Evolutionary conservation across 176 grass and related monocot species (phyloP).

Genomic region (Zoysia japonica): DNA sequence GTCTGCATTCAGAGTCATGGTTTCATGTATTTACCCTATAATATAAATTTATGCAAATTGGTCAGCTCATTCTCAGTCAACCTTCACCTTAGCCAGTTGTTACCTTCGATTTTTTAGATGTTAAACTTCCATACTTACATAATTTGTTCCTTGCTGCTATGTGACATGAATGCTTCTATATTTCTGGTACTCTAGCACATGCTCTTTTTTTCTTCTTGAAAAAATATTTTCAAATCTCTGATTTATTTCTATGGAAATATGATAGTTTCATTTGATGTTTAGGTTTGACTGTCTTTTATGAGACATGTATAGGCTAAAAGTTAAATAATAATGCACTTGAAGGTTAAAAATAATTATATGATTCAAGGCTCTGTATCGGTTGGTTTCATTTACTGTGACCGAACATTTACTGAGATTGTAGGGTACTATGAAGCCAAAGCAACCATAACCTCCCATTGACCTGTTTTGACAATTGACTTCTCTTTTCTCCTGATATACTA

Average conservation of each 20-base stretch:
- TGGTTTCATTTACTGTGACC: not conserved
- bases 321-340: not conserved
- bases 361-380: not conserved
- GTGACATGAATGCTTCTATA: not conserved
- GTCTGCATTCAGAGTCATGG: not conserved
- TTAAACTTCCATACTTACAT: not conserved
- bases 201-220: no score
- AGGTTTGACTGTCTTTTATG: conserved; percentile 1
- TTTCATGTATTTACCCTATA: not conserved
- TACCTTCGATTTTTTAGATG: not conserved
- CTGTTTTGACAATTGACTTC: conserved; percentile 19
- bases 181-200: not conserved
- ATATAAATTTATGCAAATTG: conserved; percentile 12
- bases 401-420: not conserved
- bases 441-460: not conserved
- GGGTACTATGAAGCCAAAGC: not conserved
- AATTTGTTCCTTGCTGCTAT: not conserved
- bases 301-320: not conserved
- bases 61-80: not conserved
- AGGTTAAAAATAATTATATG: conserved; percentile 29
- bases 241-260: not conserved
- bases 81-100: not conserved
- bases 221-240: not conserved
- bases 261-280: not conserved
- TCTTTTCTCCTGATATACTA: conserved; percentile 33